Conservation (phyloP, 2,329 filamentous ascomycete genomes). For the Nemania sp. region DNA sequence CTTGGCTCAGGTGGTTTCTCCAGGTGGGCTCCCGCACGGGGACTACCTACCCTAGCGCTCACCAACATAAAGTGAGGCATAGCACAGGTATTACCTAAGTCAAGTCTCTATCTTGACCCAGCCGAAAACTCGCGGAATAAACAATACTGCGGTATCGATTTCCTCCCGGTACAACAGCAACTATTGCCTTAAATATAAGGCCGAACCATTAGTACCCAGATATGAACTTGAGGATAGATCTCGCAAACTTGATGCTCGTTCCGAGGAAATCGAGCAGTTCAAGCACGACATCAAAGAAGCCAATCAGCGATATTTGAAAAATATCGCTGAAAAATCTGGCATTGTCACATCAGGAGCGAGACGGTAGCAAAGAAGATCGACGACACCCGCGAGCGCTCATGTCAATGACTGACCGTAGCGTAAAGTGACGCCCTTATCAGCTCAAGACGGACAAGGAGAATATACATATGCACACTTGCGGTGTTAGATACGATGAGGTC, state of each 20-base stretch:
- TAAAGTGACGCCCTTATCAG: slow-evolving; percentile 34
- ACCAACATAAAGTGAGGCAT: slow-evolving; percentile 18
- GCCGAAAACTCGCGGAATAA: slow-evolving; percentile 22
- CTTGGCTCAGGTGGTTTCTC: too few species aligned
- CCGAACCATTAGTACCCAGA: slow-evolving; percentile 21
- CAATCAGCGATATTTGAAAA: slow-evolving; percentile 24
- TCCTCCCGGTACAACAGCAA: slow-evolving; percentile 20
- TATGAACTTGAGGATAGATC: slow-evolving; percentile 23
- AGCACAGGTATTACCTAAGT: slow-evolving; percentile 15
- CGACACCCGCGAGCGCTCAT: slow-evolving; percentile 22
- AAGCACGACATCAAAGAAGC: slow-evolving; percentile 26
- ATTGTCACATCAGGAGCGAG: slow-evolving; percentile 24
- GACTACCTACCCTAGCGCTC: slow-evolving; percentile 1
- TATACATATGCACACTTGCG: slow-evolving; percentile 32
- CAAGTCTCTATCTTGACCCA: slow-evolving; percentile 21
- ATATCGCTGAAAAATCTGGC: slow-evolving; percentile 25
- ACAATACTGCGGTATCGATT: slow-evolving; percentile 18
- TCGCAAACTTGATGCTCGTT: slow-evolving; percentile 22
- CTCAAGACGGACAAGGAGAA: slow-evolving; percentile 28
- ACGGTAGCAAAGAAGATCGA: slow-evolving; percentile 26
- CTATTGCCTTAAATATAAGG: slow-evolving; percentile 22
- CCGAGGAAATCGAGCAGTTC: slow-evolving; percentile 27
- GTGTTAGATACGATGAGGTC: slow-evolving; percentile 32
- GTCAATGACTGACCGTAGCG: slow-evolving; percentile 24
- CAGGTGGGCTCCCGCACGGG: too few species aligned